Evolutionary conservation across 306 rosid species (phyloP).

Genomic region (Vigna angularis): DNA sequence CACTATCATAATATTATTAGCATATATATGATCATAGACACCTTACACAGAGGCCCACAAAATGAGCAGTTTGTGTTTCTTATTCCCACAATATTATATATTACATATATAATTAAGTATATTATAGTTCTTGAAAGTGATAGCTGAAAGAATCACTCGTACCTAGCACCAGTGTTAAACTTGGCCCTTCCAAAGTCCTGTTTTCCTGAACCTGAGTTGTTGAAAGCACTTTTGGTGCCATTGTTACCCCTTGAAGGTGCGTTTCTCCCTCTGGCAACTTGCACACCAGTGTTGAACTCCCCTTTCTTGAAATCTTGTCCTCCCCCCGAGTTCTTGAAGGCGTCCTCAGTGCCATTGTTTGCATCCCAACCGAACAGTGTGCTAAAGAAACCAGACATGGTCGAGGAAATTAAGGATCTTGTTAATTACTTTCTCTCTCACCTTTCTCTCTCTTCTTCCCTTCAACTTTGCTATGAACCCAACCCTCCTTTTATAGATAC

Average conservation of each 20-base stretch:
- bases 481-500: background rate
- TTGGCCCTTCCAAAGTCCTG: background rate
- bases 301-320: background rate
- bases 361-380: background rate
- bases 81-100: background rate
- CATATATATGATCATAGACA: background rate
- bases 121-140: background rate
- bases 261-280: background rate
- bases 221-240: conserved; percentile 3
- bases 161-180: conserved; percentile 24
- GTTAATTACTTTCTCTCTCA: no score
- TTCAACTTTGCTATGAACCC: background rate
- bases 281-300: conserved; percentile 5
- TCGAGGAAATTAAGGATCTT: background rate
- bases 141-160: background rate
- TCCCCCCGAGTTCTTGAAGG: background rate
- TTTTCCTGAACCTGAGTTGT: conserved; percentile 10
- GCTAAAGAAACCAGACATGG: background rate
- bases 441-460: background rate
- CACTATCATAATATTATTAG: background rate
- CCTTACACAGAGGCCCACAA: background rate
- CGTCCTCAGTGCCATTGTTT: conserved; percentile 11
- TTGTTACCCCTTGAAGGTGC: background rate
- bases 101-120: background rate
- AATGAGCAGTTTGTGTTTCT: background rate